A percentile compares a stretch with the other conserved stretches of the same genome.
These are phyloP conservation scores for Dimargaris cristalligena DNA, from an alignment of 192 early-diverging fungal species.

Conservation along the genomic window DNA sequence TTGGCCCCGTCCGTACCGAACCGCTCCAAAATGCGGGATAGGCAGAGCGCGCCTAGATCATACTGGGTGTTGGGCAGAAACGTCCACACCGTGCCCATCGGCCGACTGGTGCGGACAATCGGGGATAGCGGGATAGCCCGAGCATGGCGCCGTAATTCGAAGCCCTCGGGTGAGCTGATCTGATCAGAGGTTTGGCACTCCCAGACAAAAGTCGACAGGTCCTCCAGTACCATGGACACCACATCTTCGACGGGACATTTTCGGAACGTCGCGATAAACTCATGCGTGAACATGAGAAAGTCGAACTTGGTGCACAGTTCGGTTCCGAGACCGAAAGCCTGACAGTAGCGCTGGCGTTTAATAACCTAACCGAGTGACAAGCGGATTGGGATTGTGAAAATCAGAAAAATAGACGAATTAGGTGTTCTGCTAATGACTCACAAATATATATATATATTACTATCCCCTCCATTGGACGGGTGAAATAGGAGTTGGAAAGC, in stretches of 20 bases:
- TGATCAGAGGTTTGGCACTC: neutral
- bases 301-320: conserved; percentile 80
- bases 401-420: too few relatives aligned
- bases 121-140: conserved; percentile 55
- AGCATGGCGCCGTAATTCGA: conserved; percentile 14
- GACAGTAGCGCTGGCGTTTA: conserved; percentile 77
- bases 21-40: conserved; percentile 73
- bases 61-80: conserved; percentile 47
- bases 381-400: too few relatives aligned
- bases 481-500: too few relatives aligned
- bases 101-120: conserved; percentile 64
- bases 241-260: conserved; percentile 38
- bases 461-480: too few relatives aligned
- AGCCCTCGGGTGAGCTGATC: conserved; percentile 8
- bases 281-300: conserved; percentile 87
- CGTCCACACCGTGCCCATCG: conserved; percentile 85
- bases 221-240: conserved; percentile 30
- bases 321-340: conserved; percentile 71
- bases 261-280: conserved; percentile 70
- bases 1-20: conserved; percentile 66
- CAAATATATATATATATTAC: too few relatives aligned
- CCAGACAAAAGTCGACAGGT: neutral
- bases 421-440: too few relatives aligned
- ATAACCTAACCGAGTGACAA: too few relatives aligned
- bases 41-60: conserved; percentile 47